Percentiles rank a stretch among this genome's conserved stretches.
These are phyloP conservation scores for Podospora anserina DNA, from an alignment of 495 filamentous ascomycete genomes.

Conservation along the genomic window DNA sequence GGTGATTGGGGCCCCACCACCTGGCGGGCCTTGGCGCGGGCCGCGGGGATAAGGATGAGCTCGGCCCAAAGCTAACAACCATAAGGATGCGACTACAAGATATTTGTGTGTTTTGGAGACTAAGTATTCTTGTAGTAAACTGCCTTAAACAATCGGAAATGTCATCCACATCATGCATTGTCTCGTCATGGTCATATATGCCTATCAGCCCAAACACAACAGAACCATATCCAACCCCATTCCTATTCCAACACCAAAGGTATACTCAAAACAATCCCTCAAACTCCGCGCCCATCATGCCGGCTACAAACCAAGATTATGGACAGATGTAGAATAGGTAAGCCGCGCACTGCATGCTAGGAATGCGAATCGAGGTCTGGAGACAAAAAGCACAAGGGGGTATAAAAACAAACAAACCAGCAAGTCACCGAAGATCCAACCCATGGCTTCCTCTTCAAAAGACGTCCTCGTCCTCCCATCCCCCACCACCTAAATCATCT, in stretches of 20 bases:
- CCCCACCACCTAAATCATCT: conserved; percentile 35
- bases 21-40: no score
- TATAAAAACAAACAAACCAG: not conserved
- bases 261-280: not conserved
- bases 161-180: not conserved
- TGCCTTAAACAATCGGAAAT: not conserved
- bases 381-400: not conserved
- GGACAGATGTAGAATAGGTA: not conserved
- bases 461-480: conserved; percentile 8
- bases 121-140: no score
- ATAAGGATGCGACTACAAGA: no score
- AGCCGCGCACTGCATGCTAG: not conserved
- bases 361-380: not conserved
- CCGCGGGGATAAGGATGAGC: no score
- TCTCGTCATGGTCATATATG: not conserved
- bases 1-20: no score
- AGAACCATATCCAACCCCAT: not conserved
- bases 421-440: not conserved
- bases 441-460: not conserved
- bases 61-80: no score
- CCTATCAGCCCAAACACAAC: not conserved
- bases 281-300: not conserved
- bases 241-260: not conserved
- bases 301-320: not conserved
- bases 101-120: no score